Evolutionary conservation across 140 eudicot species (phyloP).

Genomic region (Oenanthe javanica): DNA sequence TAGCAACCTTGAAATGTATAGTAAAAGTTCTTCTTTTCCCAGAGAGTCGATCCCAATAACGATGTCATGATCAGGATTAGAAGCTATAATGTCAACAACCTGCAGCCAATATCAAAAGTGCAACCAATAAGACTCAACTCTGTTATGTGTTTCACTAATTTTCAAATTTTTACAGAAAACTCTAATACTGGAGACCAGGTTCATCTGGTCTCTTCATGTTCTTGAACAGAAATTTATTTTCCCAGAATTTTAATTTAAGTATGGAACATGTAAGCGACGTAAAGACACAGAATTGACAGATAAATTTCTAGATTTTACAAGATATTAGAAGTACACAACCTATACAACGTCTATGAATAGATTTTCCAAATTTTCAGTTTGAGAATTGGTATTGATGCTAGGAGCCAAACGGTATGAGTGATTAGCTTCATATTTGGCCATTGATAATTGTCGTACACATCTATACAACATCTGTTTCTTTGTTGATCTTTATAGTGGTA

Average conservation of each 20-base stretch:
- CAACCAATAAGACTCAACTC: slow-evolving; percentile 1
- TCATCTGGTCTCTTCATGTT: background rate
- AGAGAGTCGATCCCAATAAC: slow-evolving; percentile 74
- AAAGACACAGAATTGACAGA: no score
- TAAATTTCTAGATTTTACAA: background rate
- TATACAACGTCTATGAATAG: no score
- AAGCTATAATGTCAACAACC: slow-evolving; percentile 59
- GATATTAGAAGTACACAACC: background rate
- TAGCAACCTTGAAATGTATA: slow-evolving; percentile 52
- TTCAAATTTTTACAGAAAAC: background rate
- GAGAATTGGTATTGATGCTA: background rate
- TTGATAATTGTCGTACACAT: background rate
- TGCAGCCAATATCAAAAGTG: slow-evolving; percentile 25
- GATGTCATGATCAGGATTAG: slow-evolving; percentile 74
- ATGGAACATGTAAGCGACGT: background rate
- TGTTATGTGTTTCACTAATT: background rate
- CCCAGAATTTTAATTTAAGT: background rate
- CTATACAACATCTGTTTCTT: background rate
- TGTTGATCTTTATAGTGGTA: background rate
- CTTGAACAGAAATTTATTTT: background rate
- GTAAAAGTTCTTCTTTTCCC: slow-evolving; percentile 88
- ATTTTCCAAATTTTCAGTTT: background rate
- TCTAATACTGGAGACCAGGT: background rate
- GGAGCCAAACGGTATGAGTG: background rate
- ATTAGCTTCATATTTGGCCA: background rate